Evolutionary conservation across 495 filamentous ascomycete genomes (phyloP).

Genomic region (Aspergillus steynii): DNA sequence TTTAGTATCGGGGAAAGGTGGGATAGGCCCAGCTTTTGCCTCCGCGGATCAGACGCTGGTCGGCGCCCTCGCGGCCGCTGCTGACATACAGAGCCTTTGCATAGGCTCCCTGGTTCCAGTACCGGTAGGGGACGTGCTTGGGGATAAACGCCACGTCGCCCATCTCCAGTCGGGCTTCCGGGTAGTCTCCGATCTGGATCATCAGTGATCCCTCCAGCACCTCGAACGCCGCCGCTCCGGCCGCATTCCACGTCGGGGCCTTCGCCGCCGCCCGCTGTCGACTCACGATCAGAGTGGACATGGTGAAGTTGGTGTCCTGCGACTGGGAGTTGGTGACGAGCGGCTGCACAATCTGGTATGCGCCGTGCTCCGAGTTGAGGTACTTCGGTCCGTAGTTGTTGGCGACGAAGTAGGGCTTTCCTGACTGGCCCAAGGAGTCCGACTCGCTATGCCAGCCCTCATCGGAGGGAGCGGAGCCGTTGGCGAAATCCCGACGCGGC

Average conservation of each 20-base stretch:
- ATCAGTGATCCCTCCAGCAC: conserved; percentile 40
- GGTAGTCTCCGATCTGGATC: conserved; percentile 35
- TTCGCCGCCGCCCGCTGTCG: conserved; percentile 16
- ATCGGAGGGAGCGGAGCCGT: conserved; percentile 32
- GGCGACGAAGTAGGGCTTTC: conserved; percentile 41
- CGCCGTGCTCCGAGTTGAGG: conserved; percentile 31
- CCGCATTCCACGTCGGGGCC: conserved; percentile 20
- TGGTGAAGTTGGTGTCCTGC: conserved; percentile 37
- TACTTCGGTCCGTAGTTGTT: conserved; percentile 45
- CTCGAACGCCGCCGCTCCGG: conserved; percentile 37
- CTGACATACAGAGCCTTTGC: conserved; percentile 43
- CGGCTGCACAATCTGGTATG: conserved; percentile 45
- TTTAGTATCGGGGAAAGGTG: conserved; percentile 25
- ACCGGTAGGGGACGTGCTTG: conserved; percentile 27
- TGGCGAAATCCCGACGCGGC: conserved; percentile 35
- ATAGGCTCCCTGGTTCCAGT: conserved; percentile 33
- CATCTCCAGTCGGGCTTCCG: conserved; percentile 23
- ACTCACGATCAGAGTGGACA: conserved; percentile 36
- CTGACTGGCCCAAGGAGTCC: conserved; percentile 28
- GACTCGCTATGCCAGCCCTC: conserved; percentile 33
- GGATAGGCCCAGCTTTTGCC: conserved; percentile 24
- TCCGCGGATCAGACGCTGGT: conserved; percentile 28
- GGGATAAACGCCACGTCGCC: conserved; percentile 47
- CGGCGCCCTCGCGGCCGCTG: conserved; percentile 33
- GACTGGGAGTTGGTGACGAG: conserved; percentile 34